phyloP scores from a whole-genome alignment of 495 filamentous ascomycete species.

The Penicillium paradoxum region DNA sequence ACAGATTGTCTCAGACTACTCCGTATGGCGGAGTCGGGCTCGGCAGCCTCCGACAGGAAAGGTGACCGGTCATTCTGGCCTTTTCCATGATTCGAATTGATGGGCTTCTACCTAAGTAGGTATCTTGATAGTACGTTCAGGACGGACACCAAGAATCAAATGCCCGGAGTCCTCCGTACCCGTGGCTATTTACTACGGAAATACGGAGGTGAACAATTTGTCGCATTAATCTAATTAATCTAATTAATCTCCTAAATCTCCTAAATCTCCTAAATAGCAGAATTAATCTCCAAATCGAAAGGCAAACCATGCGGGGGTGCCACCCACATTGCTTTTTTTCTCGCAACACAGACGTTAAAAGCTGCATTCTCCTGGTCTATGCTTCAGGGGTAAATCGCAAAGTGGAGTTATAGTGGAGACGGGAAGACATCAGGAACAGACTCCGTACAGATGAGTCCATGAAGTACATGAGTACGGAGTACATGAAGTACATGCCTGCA shows the following conservation, averaged over 20 bases:
- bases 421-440: neutral
- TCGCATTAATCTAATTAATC: no score
- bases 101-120: no score
- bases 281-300: neutral
- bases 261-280: no score
- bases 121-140: no score
- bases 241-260: no score
- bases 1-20: neutral
- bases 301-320: slow-evolving; percentile 13
- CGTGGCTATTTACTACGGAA: no score
- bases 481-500: neutral
- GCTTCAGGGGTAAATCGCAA: slow-evolving; percentile 1
- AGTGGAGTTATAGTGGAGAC: neutral
- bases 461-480: no score
- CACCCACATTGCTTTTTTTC: neutral
- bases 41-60: neutral
- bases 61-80: neutral
- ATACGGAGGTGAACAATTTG: no score
- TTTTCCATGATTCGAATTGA: no score
- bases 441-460: neutral
- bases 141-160: no score
- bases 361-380: neutral
- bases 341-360: neutral
- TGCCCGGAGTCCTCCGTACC: no score
- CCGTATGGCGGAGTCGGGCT: neutral